Evolutionary conservation across 2,329 filamentous ascomycete species (phyloP), one percentile per base, ranked within the genome.

Genomic region (Nothophaeocryptopus gaeumannii): DNA sequence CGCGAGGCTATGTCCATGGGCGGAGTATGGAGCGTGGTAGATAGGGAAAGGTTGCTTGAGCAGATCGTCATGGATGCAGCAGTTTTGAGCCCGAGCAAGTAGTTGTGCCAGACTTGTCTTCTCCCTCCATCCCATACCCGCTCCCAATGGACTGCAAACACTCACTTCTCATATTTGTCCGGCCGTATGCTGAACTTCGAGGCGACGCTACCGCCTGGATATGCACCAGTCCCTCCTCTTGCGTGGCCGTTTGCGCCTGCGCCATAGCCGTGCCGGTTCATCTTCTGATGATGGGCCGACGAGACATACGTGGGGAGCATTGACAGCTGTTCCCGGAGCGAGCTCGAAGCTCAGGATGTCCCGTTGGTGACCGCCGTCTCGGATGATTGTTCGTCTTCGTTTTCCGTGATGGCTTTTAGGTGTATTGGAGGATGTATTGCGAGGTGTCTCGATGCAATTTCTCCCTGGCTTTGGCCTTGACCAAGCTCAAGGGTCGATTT

Each of bases 221-320:
- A 60, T 36, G 57, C 59, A 35, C 60, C 59, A 34, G 44, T 88
- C 56, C 74, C 71, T 56, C 74, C 70, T 26, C 50, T 49, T 29
- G 50, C 36, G 60, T 79, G 73, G 69, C 89, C 91, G 75, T 93
- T 95, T 56, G 85, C 82, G 72, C 41, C 49, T 26, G 20, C 20
- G 45, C 58, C 51, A 44, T 87, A 92, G 70, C 85, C 85, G 78
- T 95, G 89, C 76, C 89, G 83, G 69, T 92, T 88, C 83, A 93
- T 90, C 83, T 86, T 87, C 53, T 54, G 50, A 47, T 59, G 59
- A 64, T 67, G 66, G 67, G 73, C 71, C 61, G 74, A 72, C 50
- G 74, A 75, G 58, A 75, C 70, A 76, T 83, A 79, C 64, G 79
- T 78, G 58, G 82, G 82, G 66, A 84, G 73, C 81, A 84, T 83